phyloP scores from a whole-genome alignment of 179 eudicot species.

The Beta lomatogona region DNA sequence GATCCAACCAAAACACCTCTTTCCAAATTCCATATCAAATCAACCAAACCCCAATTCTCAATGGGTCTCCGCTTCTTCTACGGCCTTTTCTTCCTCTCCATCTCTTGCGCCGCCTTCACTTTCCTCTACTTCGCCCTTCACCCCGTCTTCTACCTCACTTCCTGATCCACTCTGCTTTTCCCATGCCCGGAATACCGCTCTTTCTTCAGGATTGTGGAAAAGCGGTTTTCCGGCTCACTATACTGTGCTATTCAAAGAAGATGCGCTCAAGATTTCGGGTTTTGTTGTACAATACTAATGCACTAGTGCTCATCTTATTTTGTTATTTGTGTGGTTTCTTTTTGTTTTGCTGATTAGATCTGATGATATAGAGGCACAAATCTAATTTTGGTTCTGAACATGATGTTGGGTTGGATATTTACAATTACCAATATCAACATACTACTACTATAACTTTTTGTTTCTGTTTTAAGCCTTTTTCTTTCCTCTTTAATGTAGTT shows the following conservation, averaged over 20 bases:
- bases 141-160: neutral
- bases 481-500: too few species aligned
- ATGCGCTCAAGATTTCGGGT: neutral
- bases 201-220: neutral
- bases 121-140: neutral
- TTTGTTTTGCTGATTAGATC: too few species aligned
- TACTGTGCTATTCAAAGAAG: neutral
- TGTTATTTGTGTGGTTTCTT: too few species aligned
- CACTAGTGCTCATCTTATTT: neutral
- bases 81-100: neutral
- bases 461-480: too few species aligned
- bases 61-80: conserved; percentile 1
- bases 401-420: too few species aligned
- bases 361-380: too few species aligned
- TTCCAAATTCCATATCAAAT: neutral
- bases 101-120: neutral
- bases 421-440: too few species aligned
- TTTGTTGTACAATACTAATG: neutral
- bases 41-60: neutral
- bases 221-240: neutral
- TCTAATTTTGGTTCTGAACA: too few species aligned
- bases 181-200: neutral
- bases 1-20: neutral
- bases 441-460: too few species aligned
- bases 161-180: neutral